Percentiles rank a stretch among this genome's conserved stretches.
These are phyloP conservation scores for Cladophialophora carrionii DNA, from an alignment of 2,329 filamentous ascomycete species.

Conservation along the genomic window DNA sequence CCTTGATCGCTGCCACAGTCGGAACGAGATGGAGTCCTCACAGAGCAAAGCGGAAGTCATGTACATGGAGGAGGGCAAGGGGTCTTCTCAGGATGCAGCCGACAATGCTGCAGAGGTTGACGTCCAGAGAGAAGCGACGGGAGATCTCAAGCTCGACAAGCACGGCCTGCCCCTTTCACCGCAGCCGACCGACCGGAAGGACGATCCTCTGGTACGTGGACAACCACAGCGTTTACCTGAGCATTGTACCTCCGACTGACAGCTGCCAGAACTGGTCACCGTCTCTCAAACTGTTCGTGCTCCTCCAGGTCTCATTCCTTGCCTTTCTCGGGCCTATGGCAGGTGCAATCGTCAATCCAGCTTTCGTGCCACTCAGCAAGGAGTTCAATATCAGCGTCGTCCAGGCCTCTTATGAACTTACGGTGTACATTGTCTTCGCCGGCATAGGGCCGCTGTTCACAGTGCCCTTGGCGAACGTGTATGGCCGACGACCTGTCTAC, in stretches of 20 bases:
- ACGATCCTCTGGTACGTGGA: conserved; percentile 37
- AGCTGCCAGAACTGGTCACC: conserved; percentile 35
- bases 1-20: background rate
- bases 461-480: conserved; percentile 31
- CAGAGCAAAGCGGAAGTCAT: conserved; percentile 18
- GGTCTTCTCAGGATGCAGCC: background rate
- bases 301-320: conserved; percentile 42
- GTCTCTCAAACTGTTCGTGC: conserved; percentile 34
- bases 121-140: conserved; percentile 1
- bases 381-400: conserved; percentile 42
- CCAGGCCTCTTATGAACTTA: conserved; percentile 43
- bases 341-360: conserved; percentile 42
- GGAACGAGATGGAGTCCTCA: conserved; percentile 9
- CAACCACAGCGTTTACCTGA: conserved; percentile 9
- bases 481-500: conserved; percentile 36
- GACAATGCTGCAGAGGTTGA: conserved; percentile 14
- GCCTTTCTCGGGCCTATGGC: conserved; percentile 42
- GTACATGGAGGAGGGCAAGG: conserved; percentile 21
- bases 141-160: conserved; percentile 34
- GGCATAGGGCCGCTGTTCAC: conserved; percentile 42
- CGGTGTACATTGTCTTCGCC: conserved; percentile 44
- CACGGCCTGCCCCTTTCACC: conserved; percentile 38
- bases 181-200: conserved; percentile 36
- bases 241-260: conserved; percentile 27
- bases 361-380: conserved; percentile 41